Conservation (phyloP, 2,329 filamentous ascomycete genomes). For the Neocatenulostroma microsporum region DNA sequence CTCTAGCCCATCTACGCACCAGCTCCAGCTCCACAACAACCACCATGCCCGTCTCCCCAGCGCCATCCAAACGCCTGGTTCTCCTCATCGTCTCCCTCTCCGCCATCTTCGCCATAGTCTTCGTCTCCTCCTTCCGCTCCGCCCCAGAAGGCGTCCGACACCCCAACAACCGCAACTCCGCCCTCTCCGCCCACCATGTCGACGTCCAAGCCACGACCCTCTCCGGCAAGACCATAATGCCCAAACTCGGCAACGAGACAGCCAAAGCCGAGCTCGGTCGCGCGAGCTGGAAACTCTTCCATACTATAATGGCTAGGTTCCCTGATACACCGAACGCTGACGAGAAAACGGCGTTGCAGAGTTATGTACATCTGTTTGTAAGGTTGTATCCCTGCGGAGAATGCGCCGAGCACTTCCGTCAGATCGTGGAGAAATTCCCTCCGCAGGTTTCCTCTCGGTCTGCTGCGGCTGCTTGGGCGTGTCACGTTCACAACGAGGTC, state of each 20-base stretch:
- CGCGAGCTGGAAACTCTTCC: constrained; percentile 58
- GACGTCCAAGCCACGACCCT: constrained; percentile 34
- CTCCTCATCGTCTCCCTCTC: constrained; percentile 47
- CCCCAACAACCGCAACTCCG: constrained; percentile 12
- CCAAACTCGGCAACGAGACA: constrained; percentile 75
- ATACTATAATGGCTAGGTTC: constrained; percentile 59
- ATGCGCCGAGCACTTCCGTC: constrained; percentile 56
- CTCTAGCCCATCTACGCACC: no score
- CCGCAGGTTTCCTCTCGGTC: constrained; percentile 56
- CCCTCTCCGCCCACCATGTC: constrained; percentile 7
- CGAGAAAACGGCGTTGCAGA: constrained; percentile 51
- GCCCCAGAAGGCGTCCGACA: not conserved
- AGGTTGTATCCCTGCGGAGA: constrained; percentile 60
- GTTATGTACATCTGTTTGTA: constrained; percentile 57
- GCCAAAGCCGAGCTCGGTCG: constrained; percentile 62
- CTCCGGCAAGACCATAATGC: constrained; percentile 64
- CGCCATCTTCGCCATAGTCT: constrained; percentile 50
- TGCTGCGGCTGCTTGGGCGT: constrained; percentile 58
- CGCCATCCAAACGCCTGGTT: constrained; percentile 30
- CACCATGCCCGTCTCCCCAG: constrained; percentile 14
- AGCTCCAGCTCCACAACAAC: not conserved
- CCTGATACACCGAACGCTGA: constrained; percentile 55
- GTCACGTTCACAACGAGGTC: constrained; percentile 59
- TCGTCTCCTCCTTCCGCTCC: constrained; percentile 49
- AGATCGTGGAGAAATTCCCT: constrained; percentile 54